These are phyloP conservation scores for Mycosphaerella sp. DNA, from an alignment of 2,329 filamentous ascomycete species.

Conservation along the genomic window DNA sequence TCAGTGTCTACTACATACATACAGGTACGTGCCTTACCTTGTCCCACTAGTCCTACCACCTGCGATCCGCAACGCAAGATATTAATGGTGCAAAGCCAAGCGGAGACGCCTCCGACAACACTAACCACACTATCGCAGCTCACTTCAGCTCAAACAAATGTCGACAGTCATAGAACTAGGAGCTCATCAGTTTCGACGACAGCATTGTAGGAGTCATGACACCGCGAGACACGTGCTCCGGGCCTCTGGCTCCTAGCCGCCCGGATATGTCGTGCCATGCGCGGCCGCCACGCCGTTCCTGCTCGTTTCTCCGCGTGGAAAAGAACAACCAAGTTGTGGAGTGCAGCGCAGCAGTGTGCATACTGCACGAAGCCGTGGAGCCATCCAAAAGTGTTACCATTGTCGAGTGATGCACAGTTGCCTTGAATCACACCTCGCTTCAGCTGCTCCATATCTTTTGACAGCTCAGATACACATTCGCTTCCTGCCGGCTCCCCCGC, in stretches of 20 bases:
- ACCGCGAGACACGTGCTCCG: not conserved
- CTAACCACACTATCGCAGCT: not conserved
- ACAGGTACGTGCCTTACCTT: no score
- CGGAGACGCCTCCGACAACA: not conserved
- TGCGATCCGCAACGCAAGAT: not conserved
- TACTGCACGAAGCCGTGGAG: not conserved
- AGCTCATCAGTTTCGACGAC: not conserved
- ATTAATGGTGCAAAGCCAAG: not conserved
- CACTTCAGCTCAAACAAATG: not conserved
- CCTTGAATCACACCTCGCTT: slow-evolving; percentile 3
- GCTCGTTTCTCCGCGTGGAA: not conserved
- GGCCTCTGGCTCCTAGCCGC: not conserved
- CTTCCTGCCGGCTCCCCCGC: not conserved
- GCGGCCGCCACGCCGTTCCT: not conserved
- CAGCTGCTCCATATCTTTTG: slow-evolving; percentile 3
- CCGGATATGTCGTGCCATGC: not conserved
- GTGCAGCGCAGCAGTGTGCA: not conserved
- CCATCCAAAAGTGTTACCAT: not conserved
- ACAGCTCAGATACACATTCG: slow-evolving; percentile 3
- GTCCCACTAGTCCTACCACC: no score
- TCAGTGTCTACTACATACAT: no score
- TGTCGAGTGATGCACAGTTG: not conserved
- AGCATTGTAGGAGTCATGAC: not conserved
- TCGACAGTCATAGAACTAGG: not conserved
- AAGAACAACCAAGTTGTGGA: not conserved